A percentile compares a stretch with the other conserved stretches of the same genome.
These are phyloP conservation scores for Fraxinus americana DNA, from an alignment of 257 asterid genomes.

Conservation along the genomic window DNA sequence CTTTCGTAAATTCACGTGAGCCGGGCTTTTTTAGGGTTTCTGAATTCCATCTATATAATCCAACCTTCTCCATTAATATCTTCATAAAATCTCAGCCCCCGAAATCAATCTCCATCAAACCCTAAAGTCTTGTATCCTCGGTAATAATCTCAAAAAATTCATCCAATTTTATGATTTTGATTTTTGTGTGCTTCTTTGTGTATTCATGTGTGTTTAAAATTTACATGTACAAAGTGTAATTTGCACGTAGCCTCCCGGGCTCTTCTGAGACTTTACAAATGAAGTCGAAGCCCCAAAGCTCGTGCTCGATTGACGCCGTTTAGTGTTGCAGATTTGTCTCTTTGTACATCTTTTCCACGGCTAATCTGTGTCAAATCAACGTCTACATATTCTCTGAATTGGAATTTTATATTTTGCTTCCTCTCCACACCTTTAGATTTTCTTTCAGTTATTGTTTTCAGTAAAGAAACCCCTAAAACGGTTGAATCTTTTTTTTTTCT, in stretches of 20 bases:
- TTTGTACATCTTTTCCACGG: slow-evolving; percentile 48
- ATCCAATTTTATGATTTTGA: background rate
- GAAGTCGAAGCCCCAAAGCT: slow-evolving; percentile 79
- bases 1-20: background rate
- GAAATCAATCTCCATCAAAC: background rate
- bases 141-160: background rate
- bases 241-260: slow-evolving; percentile 94
- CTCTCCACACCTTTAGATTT: slow-evolving; percentile 63
- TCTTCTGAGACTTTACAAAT: slow-evolving; percentile 40
- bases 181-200: background rate
- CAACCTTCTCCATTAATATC: background rate
- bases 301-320: slow-evolving; percentile 68
- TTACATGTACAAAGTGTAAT: background rate
- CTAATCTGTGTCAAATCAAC: slow-evolving; percentile 70
- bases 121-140: background rate
- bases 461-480: slow-evolving; percentile 24
- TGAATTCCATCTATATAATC: background rate
- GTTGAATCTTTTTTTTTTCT: too few species aligned
- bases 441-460: slow-evolving; percentile 27
- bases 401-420: slow-evolving; percentile 20
- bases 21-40: background rate
- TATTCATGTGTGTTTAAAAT: background rate
- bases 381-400: slow-evolving; percentile 36
- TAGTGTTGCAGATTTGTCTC: slow-evolving; percentile 78
- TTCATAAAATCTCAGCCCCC: background rate